phyloP scores from a whole-genome alignment of 2,329 filamentous ascomycete genomes.

The Volutella citrinella region DNA sequence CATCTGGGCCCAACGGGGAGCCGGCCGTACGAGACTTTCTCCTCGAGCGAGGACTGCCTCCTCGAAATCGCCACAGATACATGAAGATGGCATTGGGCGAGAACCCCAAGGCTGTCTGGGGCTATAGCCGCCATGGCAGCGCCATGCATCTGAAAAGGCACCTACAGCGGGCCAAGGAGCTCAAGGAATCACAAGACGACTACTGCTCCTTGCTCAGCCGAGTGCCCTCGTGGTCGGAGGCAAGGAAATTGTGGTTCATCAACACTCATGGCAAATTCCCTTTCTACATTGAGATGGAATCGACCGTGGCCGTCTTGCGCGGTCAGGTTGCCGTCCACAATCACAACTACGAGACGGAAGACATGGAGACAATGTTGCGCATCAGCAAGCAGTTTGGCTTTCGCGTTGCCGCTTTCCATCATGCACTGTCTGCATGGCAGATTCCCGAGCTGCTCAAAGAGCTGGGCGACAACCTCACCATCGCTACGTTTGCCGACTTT shows the following conservation, averaged over 20 bases:
- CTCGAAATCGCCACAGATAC: no score
- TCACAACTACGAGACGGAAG: constrained; percentile 43
- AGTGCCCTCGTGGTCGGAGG: no score
- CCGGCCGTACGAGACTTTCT: neutral
- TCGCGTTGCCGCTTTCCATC: constrained; percentile 24
- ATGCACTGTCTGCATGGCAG: constrained; percentile 4
- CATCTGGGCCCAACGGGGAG: neutral
- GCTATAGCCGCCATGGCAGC: constrained; percentile 1
- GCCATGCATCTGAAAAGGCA: constrained; percentile 1
- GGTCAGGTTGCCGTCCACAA: constrained; percentile 40
- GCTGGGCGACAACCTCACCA: constrained; percentile 38
- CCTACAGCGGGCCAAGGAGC: neutral
- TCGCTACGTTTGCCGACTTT: constrained; percentile 42
- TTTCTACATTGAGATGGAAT: constrained; percentile 37
- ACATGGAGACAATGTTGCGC: constrained; percentile 41
- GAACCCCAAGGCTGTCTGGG: neutral
- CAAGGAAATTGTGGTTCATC: no score
- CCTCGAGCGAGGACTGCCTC: neutral
- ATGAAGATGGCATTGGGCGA: constrained; percentile 5
- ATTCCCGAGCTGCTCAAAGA: constrained; percentile 7
- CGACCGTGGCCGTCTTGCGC: constrained; percentile 37
- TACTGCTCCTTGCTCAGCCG: neutral
- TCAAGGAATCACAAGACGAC: neutral
- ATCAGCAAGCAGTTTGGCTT: constrained; percentile 42
- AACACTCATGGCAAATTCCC: constrained; percentile 17